Percentiles rank a stretch among this genome's conserved stretches.
phyloP scores from a whole-genome alignment of 2,329 filamentous ascomycete species.

The Fusarium praegraminearum region DNA sequence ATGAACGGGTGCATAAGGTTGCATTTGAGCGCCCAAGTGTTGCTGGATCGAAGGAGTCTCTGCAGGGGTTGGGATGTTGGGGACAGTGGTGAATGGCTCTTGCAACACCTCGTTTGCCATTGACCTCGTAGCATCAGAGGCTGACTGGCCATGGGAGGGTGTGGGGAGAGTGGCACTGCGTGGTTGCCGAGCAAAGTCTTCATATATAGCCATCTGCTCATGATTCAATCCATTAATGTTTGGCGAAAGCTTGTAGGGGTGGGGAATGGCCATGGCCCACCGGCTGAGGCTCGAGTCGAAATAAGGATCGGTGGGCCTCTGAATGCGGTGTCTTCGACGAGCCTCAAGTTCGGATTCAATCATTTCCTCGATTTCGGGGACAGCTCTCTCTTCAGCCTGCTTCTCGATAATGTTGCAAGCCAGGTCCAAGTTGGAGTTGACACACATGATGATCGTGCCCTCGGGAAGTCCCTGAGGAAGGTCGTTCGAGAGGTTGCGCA shows the following conservation, averaged over 20 bases:
- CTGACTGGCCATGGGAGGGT: conserved; percentile 66
- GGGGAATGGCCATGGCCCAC: conserved; percentile 94
- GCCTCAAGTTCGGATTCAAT: conserved; percentile 84
- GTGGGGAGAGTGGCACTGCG: conserved; percentile 70
- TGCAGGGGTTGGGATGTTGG: conserved; percentile 68
- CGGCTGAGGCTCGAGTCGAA: conserved; percentile 84
- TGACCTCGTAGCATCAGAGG: conserved; percentile 71
- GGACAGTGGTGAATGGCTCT: conserved; percentile 70
- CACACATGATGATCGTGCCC: conserved; percentile 97
- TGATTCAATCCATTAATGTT: conserved; percentile 78
- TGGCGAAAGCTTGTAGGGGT: conserved; percentile 89
- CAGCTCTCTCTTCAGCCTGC: conserved; percentile 91
- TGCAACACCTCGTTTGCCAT: conserved; percentile 73
- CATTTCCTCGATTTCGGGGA: conserved; percentile 95
- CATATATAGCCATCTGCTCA: conserved; percentile 95
- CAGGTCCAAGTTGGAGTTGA: conserved; percentile 95
- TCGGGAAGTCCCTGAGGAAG: conserved; percentile 88
- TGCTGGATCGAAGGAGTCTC: conserved; percentile 70
- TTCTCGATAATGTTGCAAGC: conserved; percentile 96
- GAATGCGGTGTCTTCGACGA: conserved; percentile 79
- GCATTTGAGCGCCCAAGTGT: conserved; percentile 63
- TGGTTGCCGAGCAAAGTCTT: conserved; percentile 91
- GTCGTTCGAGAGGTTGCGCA: conserved; percentile 76
- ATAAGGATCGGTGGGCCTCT: conserved; percentile 85
- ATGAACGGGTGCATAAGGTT: conserved; percentile 68